Conservation (phyloP, 2,329 filamentous ascomycete genomes). For the Beauveria australis region DNA sequence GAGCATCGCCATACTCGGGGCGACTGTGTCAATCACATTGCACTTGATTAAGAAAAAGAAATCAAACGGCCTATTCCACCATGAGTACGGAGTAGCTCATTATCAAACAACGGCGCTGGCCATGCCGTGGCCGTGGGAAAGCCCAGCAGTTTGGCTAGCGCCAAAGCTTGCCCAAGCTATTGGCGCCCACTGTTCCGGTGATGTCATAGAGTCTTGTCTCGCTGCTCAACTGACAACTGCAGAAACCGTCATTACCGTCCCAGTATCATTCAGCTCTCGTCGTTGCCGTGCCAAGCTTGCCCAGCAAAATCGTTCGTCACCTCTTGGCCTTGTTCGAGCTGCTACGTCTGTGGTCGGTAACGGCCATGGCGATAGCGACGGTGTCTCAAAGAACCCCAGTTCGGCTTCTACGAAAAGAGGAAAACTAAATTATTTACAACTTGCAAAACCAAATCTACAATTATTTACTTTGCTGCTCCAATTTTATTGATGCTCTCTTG, state of each 20-base stretch:
- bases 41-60: not conserved
- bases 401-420: not conserved
- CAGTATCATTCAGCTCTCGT: not conserved
- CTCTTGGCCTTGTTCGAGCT: not conserved
- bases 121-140: not conserved
- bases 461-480: too few species aligned
- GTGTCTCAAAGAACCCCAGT: not conserved
- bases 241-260: not conserved
- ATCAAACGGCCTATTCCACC: not conserved
- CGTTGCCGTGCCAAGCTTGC: not conserved
- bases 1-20: too few species aligned
- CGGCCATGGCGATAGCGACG: not conserved
- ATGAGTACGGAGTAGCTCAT: not conserved
- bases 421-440: not conserved
- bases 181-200: not conserved
- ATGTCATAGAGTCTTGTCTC: conserved; percentile 6
- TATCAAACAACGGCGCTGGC: not conserved
- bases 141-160: not conserved
- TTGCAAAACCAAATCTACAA: not conserved
- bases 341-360: not conserved
- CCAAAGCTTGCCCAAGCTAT: conserved; percentile 4
- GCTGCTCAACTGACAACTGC: not conserved
- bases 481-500: too few species aligned
- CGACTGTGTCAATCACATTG: too few species aligned
- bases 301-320: not conserved